These are phyloP conservation scores for Rubia tinctorum DNA, from an alignment of 305 asterid genomes.

Conservation along the genomic window DNA sequence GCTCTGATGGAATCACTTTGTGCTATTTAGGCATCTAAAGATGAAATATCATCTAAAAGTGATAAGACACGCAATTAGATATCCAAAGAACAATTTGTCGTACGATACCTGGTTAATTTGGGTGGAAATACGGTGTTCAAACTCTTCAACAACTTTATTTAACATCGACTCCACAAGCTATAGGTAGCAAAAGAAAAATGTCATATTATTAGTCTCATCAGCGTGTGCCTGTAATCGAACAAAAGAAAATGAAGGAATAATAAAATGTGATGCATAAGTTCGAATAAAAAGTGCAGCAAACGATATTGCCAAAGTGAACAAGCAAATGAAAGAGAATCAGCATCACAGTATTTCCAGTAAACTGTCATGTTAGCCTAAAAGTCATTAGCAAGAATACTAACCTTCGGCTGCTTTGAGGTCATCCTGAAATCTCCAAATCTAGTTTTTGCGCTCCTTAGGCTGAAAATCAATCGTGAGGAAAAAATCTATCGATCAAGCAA, in stretches of 20 bases:
- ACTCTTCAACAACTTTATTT: constrained; percentile 80
- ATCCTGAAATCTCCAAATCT: no score
- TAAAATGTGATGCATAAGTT: background rate
- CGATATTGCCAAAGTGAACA: background rate
- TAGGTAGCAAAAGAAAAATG: constrained; percentile 16
- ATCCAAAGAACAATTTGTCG: background rate
- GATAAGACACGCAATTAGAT: background rate
- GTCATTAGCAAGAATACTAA: no score
- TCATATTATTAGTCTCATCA: constrained; percentile 69
- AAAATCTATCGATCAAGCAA: background rate
- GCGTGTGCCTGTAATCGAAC: constrained; percentile 69
- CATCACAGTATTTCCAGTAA: background rate
- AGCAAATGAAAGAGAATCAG: background rate
- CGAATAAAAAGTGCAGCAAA: background rate
- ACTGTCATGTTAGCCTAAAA: no score
- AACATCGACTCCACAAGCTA: constrained; percentile 94
- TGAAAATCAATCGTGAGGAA: background rate
- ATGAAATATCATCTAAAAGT: constrained; percentile 9
- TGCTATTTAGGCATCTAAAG: constrained; percentile 37
- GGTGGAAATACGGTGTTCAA: constrained; percentile 67
- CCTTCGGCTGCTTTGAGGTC: no score
- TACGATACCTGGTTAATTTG: constrained; percentile 58
- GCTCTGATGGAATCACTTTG: constrained; percentile 40
- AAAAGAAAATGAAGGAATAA: constrained; percentile 5
- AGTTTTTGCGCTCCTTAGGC: no score